phyloP scores from a whole-genome alignment of 345 rosid species.

The Arabis hirsuta region DNA sequence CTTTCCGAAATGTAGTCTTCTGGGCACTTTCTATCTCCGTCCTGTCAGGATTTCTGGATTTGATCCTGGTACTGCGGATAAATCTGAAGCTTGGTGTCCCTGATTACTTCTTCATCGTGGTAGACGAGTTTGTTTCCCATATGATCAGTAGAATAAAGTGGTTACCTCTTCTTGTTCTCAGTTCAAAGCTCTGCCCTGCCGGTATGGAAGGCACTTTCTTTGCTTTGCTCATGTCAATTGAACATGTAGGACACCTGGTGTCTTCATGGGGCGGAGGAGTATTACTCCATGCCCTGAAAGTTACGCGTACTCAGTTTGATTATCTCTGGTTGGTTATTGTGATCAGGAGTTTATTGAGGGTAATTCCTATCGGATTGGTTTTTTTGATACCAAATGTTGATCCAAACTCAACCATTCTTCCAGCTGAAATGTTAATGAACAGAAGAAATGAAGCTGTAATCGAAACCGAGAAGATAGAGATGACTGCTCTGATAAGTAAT shows the following conservation, averaged over 20 bases:
- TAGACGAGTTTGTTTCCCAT: slow-evolving; percentile 58
- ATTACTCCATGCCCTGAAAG: slow-evolving; percentile 55
- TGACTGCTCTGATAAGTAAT: slow-evolving; percentile 51
- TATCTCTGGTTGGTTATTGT: slow-evolving; percentile 74
- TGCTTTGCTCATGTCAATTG: slow-evolving; percentile 78
- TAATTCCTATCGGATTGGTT: slow-evolving; percentile 60
- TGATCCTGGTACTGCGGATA: slow-evolving; percentile 63
- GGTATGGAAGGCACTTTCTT: slow-evolving; percentile 84
- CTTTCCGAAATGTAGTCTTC: slow-evolving; percentile 57
- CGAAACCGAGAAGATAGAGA: slow-evolving; percentile 52
- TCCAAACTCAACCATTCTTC: slow-evolving; percentile 56
- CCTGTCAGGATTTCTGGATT: slow-evolving; percentile 69
- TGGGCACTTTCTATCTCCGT: slow-evolving; percentile 68
- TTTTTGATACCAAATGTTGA: slow-evolving; percentile 65
- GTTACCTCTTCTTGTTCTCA: slow-evolving; percentile 76
- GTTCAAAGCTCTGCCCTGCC: slow-evolving; percentile 76
- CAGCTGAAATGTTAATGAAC: slow-evolving; percentile 52
- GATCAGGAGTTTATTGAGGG: slow-evolving; percentile 61
- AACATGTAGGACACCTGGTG: slow-evolving; percentile 58
- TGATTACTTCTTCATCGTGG: slow-evolving; percentile 66
- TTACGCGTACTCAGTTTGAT: slow-evolving; percentile 64
- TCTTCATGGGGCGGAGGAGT: slow-evolving; percentile 74
- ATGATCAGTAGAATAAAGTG: slow-evolving; percentile 68
- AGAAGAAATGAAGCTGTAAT: slow-evolving; percentile 44
- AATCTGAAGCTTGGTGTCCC: slow-evolving; percentile 69